A percentile compares a stretch with the other conserved stretches of the same genome.
Conservation (phyloP, 192 early-diverging fungal species). For the Coemansia sp. region DNA sequence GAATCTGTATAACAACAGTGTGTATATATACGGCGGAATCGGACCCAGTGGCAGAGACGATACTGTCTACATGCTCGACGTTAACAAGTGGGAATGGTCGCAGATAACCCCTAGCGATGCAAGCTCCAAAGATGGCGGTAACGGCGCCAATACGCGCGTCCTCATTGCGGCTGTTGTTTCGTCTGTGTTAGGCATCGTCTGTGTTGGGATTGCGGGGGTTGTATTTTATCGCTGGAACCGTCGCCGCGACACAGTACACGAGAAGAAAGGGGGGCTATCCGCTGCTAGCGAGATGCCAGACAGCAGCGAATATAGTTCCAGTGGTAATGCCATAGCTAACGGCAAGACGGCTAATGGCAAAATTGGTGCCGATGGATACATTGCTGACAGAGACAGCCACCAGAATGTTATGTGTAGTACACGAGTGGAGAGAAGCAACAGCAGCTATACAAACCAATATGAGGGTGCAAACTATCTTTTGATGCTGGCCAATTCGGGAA, state of each 20-base stretch:
- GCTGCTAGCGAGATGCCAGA: neutral
- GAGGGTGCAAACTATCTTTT: slow-evolving; percentile 8
- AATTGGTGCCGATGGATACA: neutral
- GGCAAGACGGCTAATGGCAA: neutral
- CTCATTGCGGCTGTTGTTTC: slow-evolving; percentile 21
- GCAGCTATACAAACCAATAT: slow-evolving; percentile 17
- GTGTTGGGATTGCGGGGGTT: slow-evolving; percentile 20
- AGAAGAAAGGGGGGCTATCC: neutral
- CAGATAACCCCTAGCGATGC: slow-evolving; percentile 28
- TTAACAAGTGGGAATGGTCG: slow-evolving; percentile 64
- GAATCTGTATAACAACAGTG: slow-evolving; percentile 58
- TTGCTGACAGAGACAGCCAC: neutral
- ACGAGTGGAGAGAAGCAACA: neutral
- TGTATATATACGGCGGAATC: slow-evolving; percentile 74
- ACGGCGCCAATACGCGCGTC: slow-evolving; percentile 12
- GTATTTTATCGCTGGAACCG: slow-evolving; percentile 29
- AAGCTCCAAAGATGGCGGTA: neutral
- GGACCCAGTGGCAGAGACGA: slow-evolving; percentile 59
- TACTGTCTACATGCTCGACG: slow-evolving; percentile 68
- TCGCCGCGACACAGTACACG: slow-evolving; percentile 4
- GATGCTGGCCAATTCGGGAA: slow-evolving; percentile 4
- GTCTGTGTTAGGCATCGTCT: slow-evolving; percentile 18
- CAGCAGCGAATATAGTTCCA: neutral
- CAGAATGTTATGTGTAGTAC: neutral
- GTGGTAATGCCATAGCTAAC: neutral